A percentile compares a stretch with the other conserved stretches of the same genome.
phyloP scores from a whole-genome alignment of 805 yeast species.

The Candida peoriensis region DNA sequence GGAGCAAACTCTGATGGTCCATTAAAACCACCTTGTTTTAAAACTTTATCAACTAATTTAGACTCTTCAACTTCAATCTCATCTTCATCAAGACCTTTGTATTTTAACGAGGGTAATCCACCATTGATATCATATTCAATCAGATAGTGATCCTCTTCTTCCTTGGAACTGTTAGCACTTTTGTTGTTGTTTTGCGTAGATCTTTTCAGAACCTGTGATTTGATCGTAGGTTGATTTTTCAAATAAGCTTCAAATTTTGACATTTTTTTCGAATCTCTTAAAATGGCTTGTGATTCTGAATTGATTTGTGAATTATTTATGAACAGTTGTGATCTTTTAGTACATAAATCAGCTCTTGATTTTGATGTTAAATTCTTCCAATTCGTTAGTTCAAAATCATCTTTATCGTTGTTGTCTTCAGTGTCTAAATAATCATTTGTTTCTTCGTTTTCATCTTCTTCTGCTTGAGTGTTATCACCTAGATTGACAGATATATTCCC shows the following conservation, averaged over 20 bases:
- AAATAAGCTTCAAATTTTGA: conserved; percentile 38
- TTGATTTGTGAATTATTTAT: conserved; percentile 48
- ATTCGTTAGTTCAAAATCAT: conserved; percentile 70
- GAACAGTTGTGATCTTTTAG: conserved; percentile 63
- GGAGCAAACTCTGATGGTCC: conserved; percentile 37
- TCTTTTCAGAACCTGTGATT: conserved; percentile 23
- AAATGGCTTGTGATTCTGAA: conserved; percentile 61
- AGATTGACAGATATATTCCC: no score
- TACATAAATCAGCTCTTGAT: conserved; percentile 69
- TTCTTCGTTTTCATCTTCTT: conserved; percentile 33
- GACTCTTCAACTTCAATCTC: conserved; percentile 41
- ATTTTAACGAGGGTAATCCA: conserved; percentile 64
- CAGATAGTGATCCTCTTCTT: conserved; percentile 46
- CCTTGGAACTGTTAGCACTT: conserved; percentile 8
- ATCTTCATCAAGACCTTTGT: conserved; percentile 47
- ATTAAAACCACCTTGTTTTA: conserved; percentile 28
- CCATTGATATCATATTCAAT: conserved; percentile 83
- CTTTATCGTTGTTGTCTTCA: conserved; percentile 55
- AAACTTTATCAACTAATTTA: conserved; percentile 34
- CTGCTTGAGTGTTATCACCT: conserved; percentile 20
- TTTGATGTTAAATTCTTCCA: conserved; percentile 86
- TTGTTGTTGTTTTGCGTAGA: conserved; percentile 28
- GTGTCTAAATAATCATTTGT: conserved; percentile 39
- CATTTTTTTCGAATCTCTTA: conserved; percentile 67
- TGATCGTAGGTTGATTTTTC: conserved; percentile 27